A percentile compares a stretch with the other conserved stretches of the same genome.
phyloP scores from a whole-genome alignment of 768 basidiomycete genomes.

The Termitomyces sp. region DNA sequence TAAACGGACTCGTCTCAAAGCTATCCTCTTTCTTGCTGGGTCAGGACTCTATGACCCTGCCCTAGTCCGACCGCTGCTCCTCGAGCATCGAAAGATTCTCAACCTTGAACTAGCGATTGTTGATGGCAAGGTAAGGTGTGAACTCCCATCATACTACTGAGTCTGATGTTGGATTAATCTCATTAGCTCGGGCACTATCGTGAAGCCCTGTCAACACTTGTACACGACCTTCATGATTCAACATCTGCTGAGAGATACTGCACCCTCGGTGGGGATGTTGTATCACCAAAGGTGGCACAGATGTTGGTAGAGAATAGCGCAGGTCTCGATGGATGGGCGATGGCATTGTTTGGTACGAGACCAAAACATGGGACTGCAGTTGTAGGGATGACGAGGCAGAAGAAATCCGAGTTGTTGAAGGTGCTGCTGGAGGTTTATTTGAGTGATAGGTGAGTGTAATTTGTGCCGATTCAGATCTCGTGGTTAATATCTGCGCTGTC shows the following conservation, averaged over 20 bases:
- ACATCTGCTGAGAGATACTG: conserved; percentile 85
- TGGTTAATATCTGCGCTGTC: background rate
- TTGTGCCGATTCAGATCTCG: too few species aligned
- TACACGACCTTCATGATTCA: conserved; percentile 64
- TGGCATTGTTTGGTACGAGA: conserved; percentile 32
- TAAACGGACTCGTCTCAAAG: conserved; percentile 69
- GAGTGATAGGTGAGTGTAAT: conserved; percentile 53
- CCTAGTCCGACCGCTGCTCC: conserved; percentile 36
- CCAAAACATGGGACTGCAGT: conserved; percentile 15
- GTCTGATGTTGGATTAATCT: background rate
- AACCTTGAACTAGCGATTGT: conserved; percentile 74
- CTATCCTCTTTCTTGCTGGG: conserved; percentile 75
- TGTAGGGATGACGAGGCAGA: conserved; percentile 22
- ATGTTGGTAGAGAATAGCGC: conserved; percentile 39
- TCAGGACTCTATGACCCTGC: conserved; percentile 63
- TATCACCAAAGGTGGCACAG: conserved; percentile 54
- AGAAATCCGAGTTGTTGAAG: conserved; percentile 57
- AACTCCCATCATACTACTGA: background rate
- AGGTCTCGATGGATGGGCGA: conserved; percentile 50
- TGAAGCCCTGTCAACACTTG: conserved; percentile 60
- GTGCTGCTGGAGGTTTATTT: conserved; percentile 80
- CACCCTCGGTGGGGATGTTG: conserved; percentile 68
- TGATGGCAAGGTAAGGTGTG: conserved; percentile 61
- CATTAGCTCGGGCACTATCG: conserved; percentile 49
- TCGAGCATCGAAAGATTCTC: conserved; percentile 46